These are phyloP conservation scores for Sporisorium exsertum DNA, from an alignment of 1,284 basidiomycete species.

Conservation along the genomic window DNA sequence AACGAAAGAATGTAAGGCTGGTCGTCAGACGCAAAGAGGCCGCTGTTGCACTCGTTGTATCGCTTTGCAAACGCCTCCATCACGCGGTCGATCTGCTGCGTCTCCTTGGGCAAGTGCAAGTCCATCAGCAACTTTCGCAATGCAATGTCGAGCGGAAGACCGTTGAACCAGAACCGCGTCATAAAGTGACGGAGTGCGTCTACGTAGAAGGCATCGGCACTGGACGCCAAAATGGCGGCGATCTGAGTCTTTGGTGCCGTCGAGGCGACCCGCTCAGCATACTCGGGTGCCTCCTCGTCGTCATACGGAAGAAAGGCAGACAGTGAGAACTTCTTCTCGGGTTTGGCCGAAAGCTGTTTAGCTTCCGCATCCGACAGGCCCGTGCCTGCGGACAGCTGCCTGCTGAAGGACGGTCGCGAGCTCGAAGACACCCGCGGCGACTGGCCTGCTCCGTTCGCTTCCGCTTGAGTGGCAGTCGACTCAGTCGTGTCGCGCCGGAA, in stretches of 20 bases:
- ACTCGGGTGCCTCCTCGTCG: slow-evolving; percentile 50
- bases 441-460: slow-evolving; percentile 11
- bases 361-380: slow-evolving; percentile 21
- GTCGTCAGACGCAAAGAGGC: slow-evolving; percentile 78
- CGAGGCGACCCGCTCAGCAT: slow-evolving; percentile 44
- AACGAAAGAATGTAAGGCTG: slow-evolving; percentile 97
- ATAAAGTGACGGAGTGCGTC: slow-evolving; percentile 81
- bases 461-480: slow-evolving; percentile 4
- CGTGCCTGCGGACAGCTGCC: slow-evolving; percentile 31
- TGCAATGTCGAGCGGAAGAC: slow-evolving; percentile 90
- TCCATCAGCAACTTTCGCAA: slow-evolving; percentile 91
- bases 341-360: slow-evolving; percentile 17
- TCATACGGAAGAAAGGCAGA: slow-evolving; percentile 50
- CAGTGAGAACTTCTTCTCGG: slow-evolving; percentile 40
- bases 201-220: slow-evolving; percentile 79
- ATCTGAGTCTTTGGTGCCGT: slow-evolving; percentile 47
- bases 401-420: slow-evolving; percentile 40
- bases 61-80: slow-evolving; percentile 92
- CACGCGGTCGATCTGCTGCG: slow-evolving; percentile 97
- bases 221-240: slow-evolving; percentile 70
- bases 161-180: slow-evolving; percentile 81
- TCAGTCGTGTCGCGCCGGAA: slow-evolving; percentile 32
- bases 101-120: slow-evolving; percentile 89
- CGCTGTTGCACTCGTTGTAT: slow-evolving; percentile 86
- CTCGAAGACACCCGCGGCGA: slow-evolving; percentile 35